phyloP scores from a whole-genome alignment of 2,329 filamentous ascomycete species.

The Lecanoromycetidae sp. region DNA sequence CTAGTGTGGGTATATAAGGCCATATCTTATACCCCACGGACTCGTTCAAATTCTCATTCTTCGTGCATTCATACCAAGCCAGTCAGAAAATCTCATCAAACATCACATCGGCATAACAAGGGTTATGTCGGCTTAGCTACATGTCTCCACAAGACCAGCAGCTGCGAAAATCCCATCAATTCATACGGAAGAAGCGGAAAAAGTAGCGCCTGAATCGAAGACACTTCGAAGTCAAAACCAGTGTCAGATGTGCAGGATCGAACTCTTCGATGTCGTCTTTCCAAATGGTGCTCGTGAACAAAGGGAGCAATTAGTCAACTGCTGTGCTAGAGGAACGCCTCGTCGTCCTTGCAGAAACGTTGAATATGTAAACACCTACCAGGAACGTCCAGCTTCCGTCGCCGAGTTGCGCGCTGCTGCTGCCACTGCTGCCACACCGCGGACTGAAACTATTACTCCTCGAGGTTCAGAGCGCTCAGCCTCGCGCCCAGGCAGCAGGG shows the following conservation, averaged over 20 bases:
- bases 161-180: constrained; percentile 1
- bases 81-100: background rate
- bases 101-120: background rate
- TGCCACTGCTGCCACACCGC: background rate
- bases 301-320: constrained; percentile 9
- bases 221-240: background rate
- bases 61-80: background rate
- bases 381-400: constrained; percentile 1
- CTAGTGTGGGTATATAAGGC: no score
- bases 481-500: background rate
- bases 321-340: constrained; percentile 10
- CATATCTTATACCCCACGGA: no score
- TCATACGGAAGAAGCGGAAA: constrained; percentile 3
- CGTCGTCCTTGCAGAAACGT: constrained; percentile 4
- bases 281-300: constrained; percentile 9
- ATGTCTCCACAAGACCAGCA: constrained; percentile 9
- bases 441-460: background rate
- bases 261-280: constrained; percentile 10
- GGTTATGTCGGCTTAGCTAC: constrained; percentile 13
- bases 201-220: background rate
- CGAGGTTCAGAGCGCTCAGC: background rate
- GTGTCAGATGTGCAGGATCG: constrained; percentile 15
- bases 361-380: background rate
- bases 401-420: background rate
- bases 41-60: background rate